A percentile compares a stretch with the other conserved stretches of the same genome.
phyloP scores from a whole-genome alignment of 768 basidiomycete genomes.

The Phylloporus arenicola region DNA sequence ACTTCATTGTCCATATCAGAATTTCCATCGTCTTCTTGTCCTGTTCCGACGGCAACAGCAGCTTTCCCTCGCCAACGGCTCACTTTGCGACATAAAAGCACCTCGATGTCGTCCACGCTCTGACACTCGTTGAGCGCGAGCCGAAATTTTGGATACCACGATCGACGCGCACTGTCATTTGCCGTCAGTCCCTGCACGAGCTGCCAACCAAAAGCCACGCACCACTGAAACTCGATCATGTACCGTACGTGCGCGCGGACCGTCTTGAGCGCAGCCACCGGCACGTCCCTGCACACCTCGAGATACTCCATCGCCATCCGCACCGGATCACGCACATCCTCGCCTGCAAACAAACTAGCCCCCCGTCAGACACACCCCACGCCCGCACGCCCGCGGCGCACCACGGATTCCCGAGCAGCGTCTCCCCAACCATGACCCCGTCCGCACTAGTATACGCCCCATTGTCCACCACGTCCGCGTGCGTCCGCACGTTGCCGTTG shows the following conservation, averaged over 20 bases:
- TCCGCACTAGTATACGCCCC: slow-evolving; percentile 54
- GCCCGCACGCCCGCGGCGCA: slow-evolving; percentile 18
- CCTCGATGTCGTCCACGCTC: slow-evolving; percentile 43
- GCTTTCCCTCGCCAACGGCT: slow-evolving; percentile 47
- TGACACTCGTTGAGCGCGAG: slow-evolving; percentile 38
- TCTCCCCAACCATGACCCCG: slow-evolving; percentile 79
- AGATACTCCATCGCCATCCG: slow-evolving; percentile 68
- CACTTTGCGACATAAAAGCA: slow-evolving; percentile 39
- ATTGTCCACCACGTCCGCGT: slow-evolving; percentile 53
- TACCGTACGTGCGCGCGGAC: slow-evolving; percentile 63
- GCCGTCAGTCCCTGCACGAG: background rate
- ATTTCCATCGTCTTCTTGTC: background rate
- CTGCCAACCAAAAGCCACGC: slow-evolving; percentile 13
- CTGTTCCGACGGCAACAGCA: background rate
- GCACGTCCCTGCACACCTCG: slow-evolving; percentile 48
- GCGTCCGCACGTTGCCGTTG: slow-evolving; percentile 71
- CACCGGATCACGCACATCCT: slow-evolving; percentile 54
- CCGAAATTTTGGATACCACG: slow-evolving; percentile 57
- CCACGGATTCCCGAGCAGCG: slow-evolving; percentile 72
- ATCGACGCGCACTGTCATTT: slow-evolving; percentile 35
- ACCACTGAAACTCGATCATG: slow-evolving; percentile 69
- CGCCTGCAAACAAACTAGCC: slow-evolving; percentile 51
- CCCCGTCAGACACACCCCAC: background rate
- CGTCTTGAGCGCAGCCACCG: slow-evolving; percentile 44
- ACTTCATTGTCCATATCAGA: background rate